Evolutionary conservation across 768 basidiomycete genomes (phyloP), one percentile per base, ranked within the genome.

Genomic region (Russula emetica): DNA sequence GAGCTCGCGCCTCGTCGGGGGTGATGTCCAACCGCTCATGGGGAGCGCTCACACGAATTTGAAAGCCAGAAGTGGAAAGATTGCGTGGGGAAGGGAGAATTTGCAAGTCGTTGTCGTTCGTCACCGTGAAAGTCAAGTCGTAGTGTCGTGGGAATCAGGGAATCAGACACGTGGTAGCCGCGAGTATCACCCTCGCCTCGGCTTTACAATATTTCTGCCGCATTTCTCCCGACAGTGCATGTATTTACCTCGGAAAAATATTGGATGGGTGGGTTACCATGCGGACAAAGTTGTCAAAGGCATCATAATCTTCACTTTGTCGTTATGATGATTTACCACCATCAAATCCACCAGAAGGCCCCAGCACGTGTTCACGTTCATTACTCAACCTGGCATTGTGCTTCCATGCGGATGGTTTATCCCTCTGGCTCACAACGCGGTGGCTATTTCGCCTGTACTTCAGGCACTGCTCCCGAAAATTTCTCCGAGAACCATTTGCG

Each of bases 1-100:
- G 36, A 88, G 69, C 74, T 94, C 93, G 67, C 92, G 84, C 67
- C 86, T 82, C 54, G 82, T 88, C 13, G 87, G 91, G 57, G 84
- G 82, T 3, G 83, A 78, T 49, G 76, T 74, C 87, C 88, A 90
- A 61, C 77, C n/a, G 28, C 32, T 32, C 66, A 67, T 69, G 38
- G 8, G 13, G 38, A 24, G 49, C 32, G 63, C 38, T 61, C 28
- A 47, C 28, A 40, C 22, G 3, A 45, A 5, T 26, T 30, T 9
- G 14, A 26, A 30, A 36, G 20, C 40, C 44, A 20, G 53, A 61
- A 44, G 51, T 24, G 26, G 38, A 50, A 16, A n/a, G 47, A 5
- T 13, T 45, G 45, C 22, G 45, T 22, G 45, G 22, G 45, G 44
- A 45, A 4, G 10, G n/a, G 22, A 47, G 38, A 16, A 40, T 40